A percentile compares a stretch with the other conserved stretches of the same genome.
Evolutionary conservation across 768 basidiomycete species (phyloP).

Genomic region (Rossbeevera mucosa): DNA sequence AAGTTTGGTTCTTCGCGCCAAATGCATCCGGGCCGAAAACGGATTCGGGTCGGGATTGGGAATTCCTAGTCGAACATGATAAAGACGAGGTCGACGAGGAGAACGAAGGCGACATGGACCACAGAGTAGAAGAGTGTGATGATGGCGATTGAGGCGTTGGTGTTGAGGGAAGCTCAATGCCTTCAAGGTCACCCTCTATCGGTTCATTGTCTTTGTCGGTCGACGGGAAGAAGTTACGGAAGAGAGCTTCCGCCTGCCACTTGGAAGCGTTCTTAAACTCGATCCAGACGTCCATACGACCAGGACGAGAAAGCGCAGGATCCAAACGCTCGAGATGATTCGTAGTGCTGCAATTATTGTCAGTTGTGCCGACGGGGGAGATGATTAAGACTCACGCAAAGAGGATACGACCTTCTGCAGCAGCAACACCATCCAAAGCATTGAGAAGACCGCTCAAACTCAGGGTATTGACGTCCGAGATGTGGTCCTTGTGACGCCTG

Average conservation of each 20-base stretch:
- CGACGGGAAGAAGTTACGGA: constrained; percentile 88
- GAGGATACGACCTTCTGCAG: constrained; percentile 80
- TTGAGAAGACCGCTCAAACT: constrained; percentile 80
- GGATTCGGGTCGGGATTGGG: constrained; percentile 21
- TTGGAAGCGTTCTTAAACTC: constrained; percentile 85
- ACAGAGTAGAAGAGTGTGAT: constrained; percentile 43
- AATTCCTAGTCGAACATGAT: constrained; percentile 29
- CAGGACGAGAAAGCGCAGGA: constrained; percentile 86
- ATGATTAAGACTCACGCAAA: constrained; percentile 64
- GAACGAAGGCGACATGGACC: constrained; percentile 41
- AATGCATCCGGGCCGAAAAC: constrained; percentile 29
- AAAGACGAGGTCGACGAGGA: constrained; percentile 41
- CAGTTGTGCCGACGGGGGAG: neutral
- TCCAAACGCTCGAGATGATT: constrained; percentile 91
- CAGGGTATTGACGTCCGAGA: constrained; percentile 77
- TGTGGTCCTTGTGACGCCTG: constrained; percentile 47
- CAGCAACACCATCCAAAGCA: constrained; percentile 81
- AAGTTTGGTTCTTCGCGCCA: constrained; percentile 55
- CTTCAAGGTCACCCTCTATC: constrained; percentile 40
- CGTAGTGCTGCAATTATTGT: constrained; percentile 53
- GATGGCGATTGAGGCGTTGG: constrained; percentile 42
- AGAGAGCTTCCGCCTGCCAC: constrained; percentile 81
- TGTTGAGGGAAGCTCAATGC: constrained; percentile 39
- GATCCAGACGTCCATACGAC: constrained; percentile 90
- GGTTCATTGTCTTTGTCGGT: constrained; percentile 47